A percentile compares a stretch with the other conserved stretches of the same genome.
These are phyloP conservation scores for Cryptococcus jaspeensis DNA, from an alignment of 1,284 basidiomycete genomes.

Conservation along the genomic window DNA sequence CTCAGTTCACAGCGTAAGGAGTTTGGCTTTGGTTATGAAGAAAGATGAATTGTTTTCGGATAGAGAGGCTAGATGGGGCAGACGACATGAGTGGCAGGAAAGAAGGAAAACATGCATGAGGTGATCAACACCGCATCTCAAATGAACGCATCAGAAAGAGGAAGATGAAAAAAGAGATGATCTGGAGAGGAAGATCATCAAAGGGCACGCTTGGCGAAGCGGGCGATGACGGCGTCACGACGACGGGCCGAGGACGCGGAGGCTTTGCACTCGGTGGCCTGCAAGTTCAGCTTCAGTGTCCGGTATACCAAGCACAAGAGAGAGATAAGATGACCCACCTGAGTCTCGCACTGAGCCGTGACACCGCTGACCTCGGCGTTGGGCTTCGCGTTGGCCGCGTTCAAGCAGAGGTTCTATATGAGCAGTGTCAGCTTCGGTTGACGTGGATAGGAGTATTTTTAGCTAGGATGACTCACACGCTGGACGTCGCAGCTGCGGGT, in stretches of 20 bases:
- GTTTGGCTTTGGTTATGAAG: not conserved
- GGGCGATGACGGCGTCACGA: not conserved
- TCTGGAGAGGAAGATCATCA: not conserved
- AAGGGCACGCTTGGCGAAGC: not conserved
- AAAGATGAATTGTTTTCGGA: too few species aligned
- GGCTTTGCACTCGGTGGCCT: not conserved
- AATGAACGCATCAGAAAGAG: not conserved
- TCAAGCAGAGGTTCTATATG: not conserved
- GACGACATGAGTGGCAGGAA: too few species aligned
- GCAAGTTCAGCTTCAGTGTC: not conserved
- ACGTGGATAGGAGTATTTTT: too few species aligned
- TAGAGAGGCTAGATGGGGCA: too few species aligned
- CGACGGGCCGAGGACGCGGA: not conserved
- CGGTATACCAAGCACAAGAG: too few species aligned
- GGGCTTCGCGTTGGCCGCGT: not conserved
- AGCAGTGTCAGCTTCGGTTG: too few species aligned
- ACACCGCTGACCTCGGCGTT: not conserved
- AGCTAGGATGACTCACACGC: not conserved
- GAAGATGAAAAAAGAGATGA: not conserved
- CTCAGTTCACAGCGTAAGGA: slow-evolving; percentile 21
- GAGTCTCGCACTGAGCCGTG: not conserved
- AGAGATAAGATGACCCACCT: not conserved
- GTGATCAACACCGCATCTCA: not conserved
- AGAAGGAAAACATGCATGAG: not conserved
- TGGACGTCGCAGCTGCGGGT: slow-evolving; percentile 32